Percentiles rank a stretch among this genome's conserved stretches.
phyloP scores from a whole-genome alignment of 305 asterid species.

The Nicotiana rustica region DNA sequence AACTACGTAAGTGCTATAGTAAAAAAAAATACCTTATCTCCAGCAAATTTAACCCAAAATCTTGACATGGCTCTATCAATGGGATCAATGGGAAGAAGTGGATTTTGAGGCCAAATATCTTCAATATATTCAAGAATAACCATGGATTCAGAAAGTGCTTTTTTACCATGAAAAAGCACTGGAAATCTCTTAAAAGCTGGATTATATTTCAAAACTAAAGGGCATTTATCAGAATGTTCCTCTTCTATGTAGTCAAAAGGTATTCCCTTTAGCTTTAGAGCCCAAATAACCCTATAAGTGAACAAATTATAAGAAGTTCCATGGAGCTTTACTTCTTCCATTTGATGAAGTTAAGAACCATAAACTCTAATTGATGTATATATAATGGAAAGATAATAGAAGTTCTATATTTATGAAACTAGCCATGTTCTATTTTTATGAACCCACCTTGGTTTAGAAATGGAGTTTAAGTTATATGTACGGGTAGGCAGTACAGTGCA shows the following conservation, averaged over 20 bases:
- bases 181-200: constrained; percentile 36
- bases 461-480: neutral
- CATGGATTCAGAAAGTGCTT: constrained; percentile 35
- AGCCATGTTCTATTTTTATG: neutral
- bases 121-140: constrained; percentile 39
- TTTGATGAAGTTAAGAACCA: constrained; percentile 4
- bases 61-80: constrained; percentile 32
- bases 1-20: neutral
- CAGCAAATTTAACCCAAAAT: constrained; percentile 35
- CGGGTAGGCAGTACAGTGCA: no score
- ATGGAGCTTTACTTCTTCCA: constrained; percentile 33
- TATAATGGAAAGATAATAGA: neutral
- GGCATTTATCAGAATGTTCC: constrained; percentile 31
- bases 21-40: constrained; percentile 29
- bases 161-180: constrained; percentile 39
- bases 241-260: constrained; percentile 33
- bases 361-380: neutral
- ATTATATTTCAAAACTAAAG: constrained; percentile 31
- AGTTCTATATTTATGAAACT: neutral
- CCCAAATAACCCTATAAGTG: constrained; percentile 37
- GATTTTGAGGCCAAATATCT: constrained; percentile 38
- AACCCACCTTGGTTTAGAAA: neutral
- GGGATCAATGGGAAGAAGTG: constrained; percentile 35
- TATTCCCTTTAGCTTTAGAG: constrained; percentile 34
- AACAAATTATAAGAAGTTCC: constrained; percentile 34